These are phyloP conservation scores for Kazachstania sp. DNA, from an alignment of 1,139 yeast genomes.

Conservation along the genomic window DNA sequence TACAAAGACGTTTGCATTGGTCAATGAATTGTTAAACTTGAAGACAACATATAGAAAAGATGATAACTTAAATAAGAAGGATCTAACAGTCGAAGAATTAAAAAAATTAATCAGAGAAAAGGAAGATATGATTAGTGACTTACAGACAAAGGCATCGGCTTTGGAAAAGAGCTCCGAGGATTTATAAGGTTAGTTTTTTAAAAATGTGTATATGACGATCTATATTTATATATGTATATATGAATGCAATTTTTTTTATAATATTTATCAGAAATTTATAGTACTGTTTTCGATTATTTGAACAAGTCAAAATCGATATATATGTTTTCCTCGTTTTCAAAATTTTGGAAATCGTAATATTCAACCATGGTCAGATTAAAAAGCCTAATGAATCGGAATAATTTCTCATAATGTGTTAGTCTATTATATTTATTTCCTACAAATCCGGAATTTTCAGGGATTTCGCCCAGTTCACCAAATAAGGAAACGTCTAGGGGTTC, in stretches of 20 bases:
- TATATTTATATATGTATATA: not conserved
- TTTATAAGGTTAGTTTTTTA: not conserved
- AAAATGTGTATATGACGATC: not conserved
- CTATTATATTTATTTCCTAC: not conserved
- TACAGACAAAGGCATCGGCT: conserved; percentile 64
- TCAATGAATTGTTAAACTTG: conserved; percentile 63
- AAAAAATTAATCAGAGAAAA: conserved; percentile 49
- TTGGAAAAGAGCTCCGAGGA: conserved; percentile 44
- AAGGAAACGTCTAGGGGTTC: conserved; percentile 1
- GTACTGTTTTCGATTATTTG: not conserved
- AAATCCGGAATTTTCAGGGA: not conserved
- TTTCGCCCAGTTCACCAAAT: not conserved
- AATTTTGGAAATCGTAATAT: conserved; percentile 17
- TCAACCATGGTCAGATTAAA: conserved; percentile 17
- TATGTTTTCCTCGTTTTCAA: conserved; percentile 14
- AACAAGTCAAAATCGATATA: conserved; percentile 23
- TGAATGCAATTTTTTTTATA: conserved; percentile 7
- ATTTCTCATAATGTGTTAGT: conserved; percentile 4
- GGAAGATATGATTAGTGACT: conserved; percentile 53
- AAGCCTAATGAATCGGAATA: conserved; percentile 7
- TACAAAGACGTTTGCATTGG: conserved; percentile 78
- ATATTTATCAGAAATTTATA: not conserved
- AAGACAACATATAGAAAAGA: conserved; percentile 38
- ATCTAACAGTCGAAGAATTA: conserved; percentile 35
- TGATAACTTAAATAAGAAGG: conserved; percentile 29